phyloP scores from a whole-genome alignment of 2,329 filamentous ascomycete species.

The Paracorniculantispora psalliotae region DNA sequence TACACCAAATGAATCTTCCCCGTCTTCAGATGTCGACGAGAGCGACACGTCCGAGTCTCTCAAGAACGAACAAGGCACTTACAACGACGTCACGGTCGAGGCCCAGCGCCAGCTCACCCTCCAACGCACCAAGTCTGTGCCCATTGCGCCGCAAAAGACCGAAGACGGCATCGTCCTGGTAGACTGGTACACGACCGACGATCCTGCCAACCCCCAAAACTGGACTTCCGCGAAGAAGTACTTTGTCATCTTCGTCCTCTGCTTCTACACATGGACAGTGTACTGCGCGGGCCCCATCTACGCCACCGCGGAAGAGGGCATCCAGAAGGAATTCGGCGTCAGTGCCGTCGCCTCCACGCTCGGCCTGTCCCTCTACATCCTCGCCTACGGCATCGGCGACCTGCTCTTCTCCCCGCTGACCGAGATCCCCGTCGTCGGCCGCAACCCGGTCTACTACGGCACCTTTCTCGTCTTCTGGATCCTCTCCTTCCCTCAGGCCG shows the following conservation, averaged over 20 bases:
- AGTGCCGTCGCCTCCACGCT: background rate
- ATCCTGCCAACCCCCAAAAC: constrained; percentile 13
- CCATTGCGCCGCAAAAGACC: constrained; percentile 3
- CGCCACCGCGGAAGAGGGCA: constrained; percentile 1
- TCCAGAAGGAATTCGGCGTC: background rate
- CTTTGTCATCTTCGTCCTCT: constrained; percentile 9
- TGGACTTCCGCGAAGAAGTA: constrained; percentile 8
- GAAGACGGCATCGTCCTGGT: constrained; percentile 11
- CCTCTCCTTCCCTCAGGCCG: background rate
- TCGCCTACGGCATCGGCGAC: background rate
- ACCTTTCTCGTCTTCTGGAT: constrained; percentile 1
- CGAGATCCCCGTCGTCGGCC: background rate
- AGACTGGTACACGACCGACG: constrained; percentile 13
- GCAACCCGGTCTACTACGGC: background rate
- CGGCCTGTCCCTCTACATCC: background rate
- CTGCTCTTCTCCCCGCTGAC: background rate
- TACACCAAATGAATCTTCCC: background rate
- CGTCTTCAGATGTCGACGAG: background rate
- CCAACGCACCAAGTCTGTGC: background rate
- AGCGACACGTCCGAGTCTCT: background rate
- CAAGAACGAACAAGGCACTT: background rate
- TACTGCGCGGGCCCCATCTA: constrained; percentile 3
- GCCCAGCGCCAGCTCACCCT: background rate
- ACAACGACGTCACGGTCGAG: background rate
- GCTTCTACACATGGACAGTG: constrained; percentile 2